Base-by-base conservation (phyloP, 1,284 basidiomycete species). In the Exobasidium cylindrosporum region DNA sequence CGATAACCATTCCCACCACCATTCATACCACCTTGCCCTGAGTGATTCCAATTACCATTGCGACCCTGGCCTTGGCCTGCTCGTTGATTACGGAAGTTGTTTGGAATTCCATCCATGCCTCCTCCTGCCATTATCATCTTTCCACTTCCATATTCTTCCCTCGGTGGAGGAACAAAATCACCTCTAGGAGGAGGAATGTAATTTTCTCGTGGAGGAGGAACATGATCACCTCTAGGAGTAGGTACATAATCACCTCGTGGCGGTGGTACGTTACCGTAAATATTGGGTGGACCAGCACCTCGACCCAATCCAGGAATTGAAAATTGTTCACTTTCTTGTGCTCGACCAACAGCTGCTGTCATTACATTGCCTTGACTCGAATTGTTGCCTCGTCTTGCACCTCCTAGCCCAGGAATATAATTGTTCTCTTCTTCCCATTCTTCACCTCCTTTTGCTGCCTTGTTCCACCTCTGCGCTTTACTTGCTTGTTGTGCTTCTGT, bases 331-430 rank as follows among this genome's bases (percentile, higher is more conserved):
- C 35, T 40, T 40, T 40, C 35, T 10, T 7, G 17, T 10, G 17
- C 35, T 40, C 35, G 35, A n/a, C n/a, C n/a, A n/a, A n/a, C n/a
- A 40, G 35, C 10, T 40, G 35, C 35, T 17, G 17, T 40, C 35
- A 40, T 40, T 17, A 10, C 10, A 40, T 40, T 40, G 17, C 35
- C 17, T 10, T 10, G 35, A 17, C 17, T 40, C 7, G 35, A 7
- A 40, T 40, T 40, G 17, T 40, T 7, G 35, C 10, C 35, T 17
- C 17, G 7, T 17, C 17, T 40, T 40, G 35, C 35, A 10, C 35
- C 46, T 6, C 58, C 58, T 4, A 60, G 30, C 21, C 58, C 58
- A 43, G 58, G 58, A 44, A 60, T 60, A 52, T 50, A 58, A 28
- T 23, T 53, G 24, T 17, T 57, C 24, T 57, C 40, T 4, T n/a